A percentile compares a stretch with the other conserved stretches of the same genome.
Conservation (phyloP, 148 eudicot genomes). For the Rhododendron mucronatum region DNA sequence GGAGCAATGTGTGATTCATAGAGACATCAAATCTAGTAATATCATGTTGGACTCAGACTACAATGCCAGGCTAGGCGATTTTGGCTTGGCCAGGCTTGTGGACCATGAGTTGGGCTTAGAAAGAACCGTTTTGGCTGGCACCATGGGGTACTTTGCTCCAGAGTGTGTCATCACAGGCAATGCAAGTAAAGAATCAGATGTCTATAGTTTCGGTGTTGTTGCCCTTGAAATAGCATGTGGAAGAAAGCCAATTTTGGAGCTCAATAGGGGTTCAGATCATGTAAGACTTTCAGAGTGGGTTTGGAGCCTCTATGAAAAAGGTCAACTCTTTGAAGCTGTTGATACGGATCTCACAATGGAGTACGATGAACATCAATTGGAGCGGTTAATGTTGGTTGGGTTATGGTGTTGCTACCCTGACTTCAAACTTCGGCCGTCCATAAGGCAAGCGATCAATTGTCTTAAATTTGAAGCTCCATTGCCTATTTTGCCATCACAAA, state of each 20-base stretch:
- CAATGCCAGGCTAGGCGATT: not conserved
- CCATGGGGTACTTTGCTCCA: not conserved
- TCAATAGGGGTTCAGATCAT: not conserved
- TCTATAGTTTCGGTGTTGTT: not conserved
- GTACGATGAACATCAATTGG: not conserved
- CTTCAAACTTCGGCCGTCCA: not conserved
- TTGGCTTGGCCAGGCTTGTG: not conserved
- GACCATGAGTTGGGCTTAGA: not conserved
- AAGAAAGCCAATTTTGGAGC: not conserved
- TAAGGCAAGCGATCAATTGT: slow-evolving; percentile 12
- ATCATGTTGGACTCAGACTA: not conserved
- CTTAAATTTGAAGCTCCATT: slow-evolving; percentile 9
- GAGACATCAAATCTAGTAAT: not conserved
- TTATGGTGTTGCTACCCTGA: not conserved
- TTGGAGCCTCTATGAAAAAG: not conserved
- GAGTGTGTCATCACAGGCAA: not conserved
- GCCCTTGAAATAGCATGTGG: not conserved
- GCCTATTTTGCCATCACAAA: slow-evolving; percentile 2
- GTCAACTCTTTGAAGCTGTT: not conserved
- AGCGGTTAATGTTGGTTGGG: not conserved
- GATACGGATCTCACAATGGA: not conserved
- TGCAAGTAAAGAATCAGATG: not conserved
- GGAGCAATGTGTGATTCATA: not conserved
- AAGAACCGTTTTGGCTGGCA: not conserved
- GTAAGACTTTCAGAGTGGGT: not conserved